phyloP scores from a whole-genome alignment of 2,329 filamentous ascomycete species.

The Orbilia quercus region DNA sequence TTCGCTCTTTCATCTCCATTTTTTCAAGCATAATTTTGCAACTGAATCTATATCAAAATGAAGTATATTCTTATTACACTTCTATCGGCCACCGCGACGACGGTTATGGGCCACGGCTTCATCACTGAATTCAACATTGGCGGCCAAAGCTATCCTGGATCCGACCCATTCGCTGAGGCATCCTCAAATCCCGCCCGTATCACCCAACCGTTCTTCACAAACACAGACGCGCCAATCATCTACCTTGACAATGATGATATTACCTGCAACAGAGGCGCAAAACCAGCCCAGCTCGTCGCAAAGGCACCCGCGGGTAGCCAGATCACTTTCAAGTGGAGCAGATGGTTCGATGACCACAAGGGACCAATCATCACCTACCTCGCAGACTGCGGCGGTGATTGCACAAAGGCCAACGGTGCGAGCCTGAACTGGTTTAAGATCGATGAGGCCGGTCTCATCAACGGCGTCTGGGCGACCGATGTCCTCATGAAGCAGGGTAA shows the following conservation, averaged over 20 bases:
- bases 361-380: constrained; percentile 67
- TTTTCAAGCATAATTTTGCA: neutral
- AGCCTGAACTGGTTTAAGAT: constrained; percentile 66
- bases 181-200: constrained; percentile 56
- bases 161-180: constrained; percentile 54
- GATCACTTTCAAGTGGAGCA: constrained; percentile 67
- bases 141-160: constrained; percentile 51
- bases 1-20: constrained; percentile 1
- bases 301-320: constrained; percentile 65
- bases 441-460: constrained; percentile 63
- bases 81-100: constrained; percentile 45
- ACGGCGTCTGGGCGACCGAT: constrained; percentile 64
- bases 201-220: constrained; percentile 59
- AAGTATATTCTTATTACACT: constrained; percentile 52
- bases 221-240: constrained; percentile 66
- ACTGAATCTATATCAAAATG: constrained; percentile 47
- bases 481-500: constrained; percentile 68
- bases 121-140: constrained; percentile 56
- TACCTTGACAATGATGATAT: constrained; percentile 65
- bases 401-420: constrained; percentile 64
- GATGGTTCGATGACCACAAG: constrained; percentile 67
- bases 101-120: constrained; percentile 56
- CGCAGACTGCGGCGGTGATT: constrained; percentile 64
- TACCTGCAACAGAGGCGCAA: constrained; percentile 66
- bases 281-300: constrained; percentile 64